Evolutionary conservation across 2,329 filamentous ascomycete genomes (phyloP), one percentile per base, ranked within the genome.

Genomic region (Penicillium sp.): DNA sequence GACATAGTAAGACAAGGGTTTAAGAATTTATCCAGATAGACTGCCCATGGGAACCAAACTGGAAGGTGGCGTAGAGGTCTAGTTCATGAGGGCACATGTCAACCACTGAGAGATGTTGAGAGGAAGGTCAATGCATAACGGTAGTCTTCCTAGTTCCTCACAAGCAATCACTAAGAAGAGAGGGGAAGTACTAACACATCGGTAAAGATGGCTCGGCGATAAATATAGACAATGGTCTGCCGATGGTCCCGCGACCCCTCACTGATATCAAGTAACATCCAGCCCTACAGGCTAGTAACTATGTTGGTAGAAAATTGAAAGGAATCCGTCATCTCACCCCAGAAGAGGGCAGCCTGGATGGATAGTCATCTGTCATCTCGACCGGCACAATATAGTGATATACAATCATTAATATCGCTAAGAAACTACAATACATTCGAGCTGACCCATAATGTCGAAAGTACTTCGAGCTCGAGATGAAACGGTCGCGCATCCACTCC

Each of bases 201-300:
- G 16, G 4, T 2, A 19, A 11, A 37, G 34, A n/a, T 8, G 2
- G 16, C 13, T 14, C 2, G 18, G 28, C 14, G 26, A 45, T 45
- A 45, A 45, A 21, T 45, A 13, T 45, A 45, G 42, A 31, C 21
- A 11, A 45, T 31, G 42, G 42, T 26, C 26, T 45, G 26, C 42
- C 42, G 42, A 24, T 13, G 8, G 3, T 45, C 16, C 42, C 42
- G 42, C 11, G 21, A 45, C 42, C 42, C 42, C 42, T 29, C 42
- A 45, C 42, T n/a, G 33, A 13, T 14, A 10, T 9, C 10, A 4
- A 18, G 19, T 19, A 39, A 10, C 13, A 42, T 5, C 13, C n/a
- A n/a, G n/a, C n/a, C n/a, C n/a, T n/a, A n/a, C n/a, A n/a, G n/a
- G n/a, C n/a, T n/a, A n/a, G n/a, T n/a, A n/a, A n/a, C n/a, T n/a